Percentiles rank a stretch among this genome's conserved stretches.
Conservation (phyloP, 2,329 filamentous ascomycete species). For the Ambrosiella cleistominuta region DNA sequence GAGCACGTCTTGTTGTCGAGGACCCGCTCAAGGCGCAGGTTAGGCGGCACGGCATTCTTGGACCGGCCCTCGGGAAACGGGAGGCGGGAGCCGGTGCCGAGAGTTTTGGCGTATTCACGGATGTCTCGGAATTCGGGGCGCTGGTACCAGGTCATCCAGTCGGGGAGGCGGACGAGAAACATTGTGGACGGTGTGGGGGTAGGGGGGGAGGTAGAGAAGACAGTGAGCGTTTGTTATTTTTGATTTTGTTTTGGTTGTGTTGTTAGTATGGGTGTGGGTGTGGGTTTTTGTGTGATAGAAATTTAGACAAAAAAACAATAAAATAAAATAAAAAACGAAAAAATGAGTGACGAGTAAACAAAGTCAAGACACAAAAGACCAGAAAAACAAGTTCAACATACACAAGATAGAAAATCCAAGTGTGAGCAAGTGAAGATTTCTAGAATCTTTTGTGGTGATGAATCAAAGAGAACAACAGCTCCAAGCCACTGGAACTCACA, state of each 20-base stretch:
- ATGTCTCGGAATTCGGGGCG: constrained; percentile 32
- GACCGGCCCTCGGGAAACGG: constrained; percentile 22
- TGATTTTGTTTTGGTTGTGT: not conserved
- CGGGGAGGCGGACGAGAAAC: constrained; percentile 15
- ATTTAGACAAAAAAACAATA: not conserved
- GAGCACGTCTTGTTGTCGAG: constrained; percentile 32
- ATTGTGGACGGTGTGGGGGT: not conserved
- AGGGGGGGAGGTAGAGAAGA: constrained; percentile 15
- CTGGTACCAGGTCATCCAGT: constrained; percentile 30
- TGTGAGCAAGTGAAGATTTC: not conserved
- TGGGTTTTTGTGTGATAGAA: not conserved
- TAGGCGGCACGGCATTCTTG: constrained; percentile 22
- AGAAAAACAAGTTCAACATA: not conserved
- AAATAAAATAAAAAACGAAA: not conserved
- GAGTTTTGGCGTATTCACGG: constrained; percentile 25
- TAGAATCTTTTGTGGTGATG: not conserved
- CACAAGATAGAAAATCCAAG: not conserved
- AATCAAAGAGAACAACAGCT: not conserved
- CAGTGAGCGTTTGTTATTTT: not conserved
- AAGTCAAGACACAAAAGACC: not conserved
- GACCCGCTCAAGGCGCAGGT: constrained; percentile 27
- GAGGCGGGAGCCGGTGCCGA: constrained; percentile 21
- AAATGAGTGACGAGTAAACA: not conserved
- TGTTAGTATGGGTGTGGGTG: not conserved
- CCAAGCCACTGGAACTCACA: not conserved